These are phyloP conservation scores for Penicillium sp. DNA, from an alignment of 2,329 filamentous ascomycete genomes.

Conservation along the genomic window DNA sequence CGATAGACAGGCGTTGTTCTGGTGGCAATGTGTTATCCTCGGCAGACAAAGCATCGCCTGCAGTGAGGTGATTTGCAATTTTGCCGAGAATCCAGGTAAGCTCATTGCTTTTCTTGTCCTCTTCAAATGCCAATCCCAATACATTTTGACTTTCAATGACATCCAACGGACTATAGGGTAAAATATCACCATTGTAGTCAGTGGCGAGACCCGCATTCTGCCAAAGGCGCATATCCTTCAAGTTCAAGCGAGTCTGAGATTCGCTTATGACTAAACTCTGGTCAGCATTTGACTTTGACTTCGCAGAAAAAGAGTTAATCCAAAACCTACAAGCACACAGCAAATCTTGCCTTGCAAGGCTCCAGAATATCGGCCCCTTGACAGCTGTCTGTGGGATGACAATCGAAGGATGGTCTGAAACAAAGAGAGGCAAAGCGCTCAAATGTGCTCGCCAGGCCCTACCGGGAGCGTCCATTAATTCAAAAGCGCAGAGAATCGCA, in stretches of 20 bases:
- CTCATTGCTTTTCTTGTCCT: constrained; percentile 19
- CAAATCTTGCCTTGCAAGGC: constrained; percentile 21
- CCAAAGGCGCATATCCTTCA: constrained; percentile 22
- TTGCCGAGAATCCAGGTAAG: constrained; percentile 23
- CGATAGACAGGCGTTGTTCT: constrained; percentile 11
- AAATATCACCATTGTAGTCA: constrained; percentile 3
- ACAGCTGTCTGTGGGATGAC: constrained; percentile 13
- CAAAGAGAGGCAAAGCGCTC: constrained; percentile 16
- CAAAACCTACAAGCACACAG: constrained; percentile 22
- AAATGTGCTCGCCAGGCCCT: constrained; percentile 21
- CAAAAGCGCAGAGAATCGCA: constrained; percentile 21
- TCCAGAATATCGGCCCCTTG: constrained; percentile 25
- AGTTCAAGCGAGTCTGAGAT: constrained; percentile 17
- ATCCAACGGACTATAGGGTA: constrained; percentile 3
- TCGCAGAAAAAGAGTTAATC: not conserved
- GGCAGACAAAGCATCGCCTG: constrained; percentile 13
- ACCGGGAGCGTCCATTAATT: constrained; percentile 23
- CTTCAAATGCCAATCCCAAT: constrained; percentile 7
- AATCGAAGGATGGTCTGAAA: constrained; percentile 3
- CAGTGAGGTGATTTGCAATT: constrained; percentile 21
- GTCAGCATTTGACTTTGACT: not conserved
- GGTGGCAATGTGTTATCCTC: constrained; percentile 13
- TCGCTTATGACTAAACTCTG: constrained; percentile 17
- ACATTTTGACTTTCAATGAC: constrained; percentile 8
- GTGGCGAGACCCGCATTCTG: constrained; percentile 20